Evolutionary conservation across 345 rosid genomes (phyloP), one percentile per base, ranked within the genome.

Genomic region (Abelmoschus esculentus): DNA sequence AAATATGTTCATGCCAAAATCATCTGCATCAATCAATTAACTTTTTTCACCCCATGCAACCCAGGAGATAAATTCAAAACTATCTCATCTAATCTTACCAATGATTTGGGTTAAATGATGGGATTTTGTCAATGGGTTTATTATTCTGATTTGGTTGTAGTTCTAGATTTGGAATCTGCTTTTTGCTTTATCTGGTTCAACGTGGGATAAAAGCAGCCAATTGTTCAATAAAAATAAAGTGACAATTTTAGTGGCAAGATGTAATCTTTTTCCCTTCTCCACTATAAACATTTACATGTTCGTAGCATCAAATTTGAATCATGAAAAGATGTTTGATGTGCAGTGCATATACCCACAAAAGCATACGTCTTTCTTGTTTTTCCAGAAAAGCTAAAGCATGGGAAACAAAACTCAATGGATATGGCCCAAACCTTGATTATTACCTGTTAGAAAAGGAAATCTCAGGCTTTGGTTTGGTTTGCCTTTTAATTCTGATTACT

Each of bases 381-480:
- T 14, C n/a, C 46, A 42, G 46, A 42, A 42, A 42, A 42, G 42
- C 42, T 38, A 38, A 38, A 38, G 42, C 42, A 59, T 40, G 73
- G 75, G 84, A 73, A 74, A 72, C 86, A 76, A 68, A 52, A 61
- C 61, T 69, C 53, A 69, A 72, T 75, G 81, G 82, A 66, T 36
- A 31, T 80, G 85, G 83, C 80, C 90, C 86, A 74, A 73, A 44
- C 28, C 31, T 22, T 78, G 71, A 81, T 76, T 26, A 77, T 70
- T 67, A 61, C 55, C 6, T 9, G 34, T 61, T 50, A 38, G 59
- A 69, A 68, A 67, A 31, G 49, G 56, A 53, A n/a, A 53, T 53
- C 56, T 53, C 55, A 50, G 14, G 18, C 11, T 61, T 50, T 71
- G 28, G 19, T 58, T 54, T 38, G 19, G 54, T 49, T n/a, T 5